Evolutionary conservation across 2,329 filamentous ascomycete species (phyloP).

Genomic region (Diaporthe caulivora): DNA sequence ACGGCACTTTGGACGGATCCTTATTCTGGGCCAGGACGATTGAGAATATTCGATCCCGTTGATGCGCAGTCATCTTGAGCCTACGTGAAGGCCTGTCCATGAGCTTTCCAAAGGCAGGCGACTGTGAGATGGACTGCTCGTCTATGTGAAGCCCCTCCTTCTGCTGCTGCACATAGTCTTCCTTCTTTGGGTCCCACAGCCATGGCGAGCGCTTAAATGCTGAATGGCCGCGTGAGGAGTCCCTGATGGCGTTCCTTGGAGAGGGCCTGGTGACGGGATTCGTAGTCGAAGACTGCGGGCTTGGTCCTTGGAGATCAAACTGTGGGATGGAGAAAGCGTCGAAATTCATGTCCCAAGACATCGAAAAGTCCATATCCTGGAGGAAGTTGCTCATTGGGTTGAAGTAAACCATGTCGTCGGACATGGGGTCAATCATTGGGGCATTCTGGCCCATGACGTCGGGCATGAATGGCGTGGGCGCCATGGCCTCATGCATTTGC

Average conservation of each 20-base stretch:
- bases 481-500: conserved; percentile 16
- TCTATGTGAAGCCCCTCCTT: conserved; percentile 44
- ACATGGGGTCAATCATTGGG: conserved; percentile 43
- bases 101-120: conserved; percentile 41
- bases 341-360: conserved; percentile 49
- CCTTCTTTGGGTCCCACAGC: conserved; percentile 50
- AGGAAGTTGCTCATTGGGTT: conserved; percentile 46
- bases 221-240: conserved; percentile 47
- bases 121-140: conserved; percentile 41
- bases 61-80: conserved; percentile 41
- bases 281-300: conserved; percentile 45
- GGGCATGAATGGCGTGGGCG: conserved; percentile 27
- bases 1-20: conserved; percentile 41
- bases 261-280: conserved; percentile 41
- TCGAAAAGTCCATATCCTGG: conserved; percentile 49
- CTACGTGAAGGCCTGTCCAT: conserved; percentile 36
- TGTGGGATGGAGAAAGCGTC: conserved; percentile 47
- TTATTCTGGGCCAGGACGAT: conserved; percentile 45
- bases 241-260: conserved; percentile 36
- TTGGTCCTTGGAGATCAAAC: conserved; percentile 45
- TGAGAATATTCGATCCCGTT: conserved; percentile 46
- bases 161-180: conserved; percentile 45
- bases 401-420: conserved; percentile 45
- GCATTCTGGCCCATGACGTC: conserved; percentile 25
- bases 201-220: conserved; percentile 51